Conservation (phyloP, 108 stramenopile genomes). For the Hondaea fermentalgiana region DNA sequence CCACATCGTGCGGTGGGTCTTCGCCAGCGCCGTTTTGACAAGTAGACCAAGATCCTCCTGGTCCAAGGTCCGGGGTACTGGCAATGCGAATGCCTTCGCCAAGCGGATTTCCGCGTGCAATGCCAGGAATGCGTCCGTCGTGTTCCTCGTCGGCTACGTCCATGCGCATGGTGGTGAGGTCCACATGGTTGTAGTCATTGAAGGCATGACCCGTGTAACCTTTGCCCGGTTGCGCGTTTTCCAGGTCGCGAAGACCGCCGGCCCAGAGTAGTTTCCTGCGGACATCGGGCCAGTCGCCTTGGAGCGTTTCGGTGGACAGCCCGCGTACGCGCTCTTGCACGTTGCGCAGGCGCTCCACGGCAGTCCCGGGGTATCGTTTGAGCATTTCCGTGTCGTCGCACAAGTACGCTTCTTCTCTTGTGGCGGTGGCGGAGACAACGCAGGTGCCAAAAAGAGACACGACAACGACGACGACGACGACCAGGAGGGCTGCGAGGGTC, state of each 20-base stretch:
- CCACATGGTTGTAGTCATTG: conserved; percentile 81
- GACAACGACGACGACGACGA: no score
- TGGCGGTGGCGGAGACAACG: no score
- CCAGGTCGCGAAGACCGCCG: conserved; percentile 68
- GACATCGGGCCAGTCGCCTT: conserved; percentile 62
- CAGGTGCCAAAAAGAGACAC: no score
- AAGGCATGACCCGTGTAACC: conserved; percentile 84
- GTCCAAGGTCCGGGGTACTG: conserved; percentile 66
- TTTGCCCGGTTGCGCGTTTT: conserved; percentile 59
- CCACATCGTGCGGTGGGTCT: conserved; percentile 73
- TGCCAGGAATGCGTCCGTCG: conserved; percentile 63
- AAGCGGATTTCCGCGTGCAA: conserved; percentile 65
- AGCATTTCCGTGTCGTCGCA: no score
- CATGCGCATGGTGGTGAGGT: conserved; percentile 73
- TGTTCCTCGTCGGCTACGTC: conserved; percentile 60
- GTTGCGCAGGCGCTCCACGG: conserved; percentile 19
- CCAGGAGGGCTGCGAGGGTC: no score
- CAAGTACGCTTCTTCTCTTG: no score
- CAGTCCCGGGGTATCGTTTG: conserved; percentile 19
- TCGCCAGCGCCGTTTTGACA: conserved; percentile 60
- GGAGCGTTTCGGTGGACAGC: conserved; percentile 45
- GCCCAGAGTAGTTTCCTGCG: conserved; percentile 75
- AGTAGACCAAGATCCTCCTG: conserved; percentile 76
- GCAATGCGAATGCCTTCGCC: conserved; percentile 72
- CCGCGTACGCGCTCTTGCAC: conserved; percentile 56